Evolutionary conservation across 768 basidiomycete genomes (phyloP), one percentile per base, ranked within the genome.

Genomic region (Russula sp.): DNA sequence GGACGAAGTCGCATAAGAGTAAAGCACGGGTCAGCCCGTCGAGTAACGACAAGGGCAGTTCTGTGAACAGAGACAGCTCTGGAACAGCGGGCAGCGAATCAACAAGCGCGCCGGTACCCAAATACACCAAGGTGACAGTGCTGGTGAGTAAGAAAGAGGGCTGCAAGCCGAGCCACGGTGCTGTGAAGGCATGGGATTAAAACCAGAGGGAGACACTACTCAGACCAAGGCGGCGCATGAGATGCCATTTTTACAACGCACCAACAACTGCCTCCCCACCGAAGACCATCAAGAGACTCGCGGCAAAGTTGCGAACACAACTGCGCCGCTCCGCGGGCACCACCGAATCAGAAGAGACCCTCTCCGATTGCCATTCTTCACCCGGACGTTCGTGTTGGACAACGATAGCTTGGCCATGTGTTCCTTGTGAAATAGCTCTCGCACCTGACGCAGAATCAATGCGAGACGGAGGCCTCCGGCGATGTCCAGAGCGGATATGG

Each of bases 261-360:
- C 68, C 66, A 32, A 69, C 44, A 34, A 69, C 22, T 6, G 66
- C 66, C 42, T 69, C 68, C 11, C 68, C 68, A 64, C 66, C 66
- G 22, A 64, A 69, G n/a, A 69, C 68, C 59, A 69, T 64, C 14
- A 69, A 5, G 48, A 69, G 67, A 57, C 18, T 59, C 22, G 68
- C 52, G 32, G 60, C 62, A 42, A 64, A 34, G 52, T 69, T 60
- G 38, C 68, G 68, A 36, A 57, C 66, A 34, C 62, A 52, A 46
- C 66, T 44, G 30, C 66, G 64, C 38, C 36, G 40, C 51, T 67
- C 66, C n/a, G 24, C 24, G 4, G 50, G 57, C n/a, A 38, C 53
- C 14, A 49, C 20, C n/a, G 20, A 36, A 24, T 6, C 55, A 13
- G 34, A 13, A 13, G 34, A 13, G 30, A 18, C 50, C 24, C 51